These are phyloP conservation scores for Bocquillonia castaneifolia DNA, from an alignment of 441 rosid genomes.

Conservation along the genomic window DNA sequence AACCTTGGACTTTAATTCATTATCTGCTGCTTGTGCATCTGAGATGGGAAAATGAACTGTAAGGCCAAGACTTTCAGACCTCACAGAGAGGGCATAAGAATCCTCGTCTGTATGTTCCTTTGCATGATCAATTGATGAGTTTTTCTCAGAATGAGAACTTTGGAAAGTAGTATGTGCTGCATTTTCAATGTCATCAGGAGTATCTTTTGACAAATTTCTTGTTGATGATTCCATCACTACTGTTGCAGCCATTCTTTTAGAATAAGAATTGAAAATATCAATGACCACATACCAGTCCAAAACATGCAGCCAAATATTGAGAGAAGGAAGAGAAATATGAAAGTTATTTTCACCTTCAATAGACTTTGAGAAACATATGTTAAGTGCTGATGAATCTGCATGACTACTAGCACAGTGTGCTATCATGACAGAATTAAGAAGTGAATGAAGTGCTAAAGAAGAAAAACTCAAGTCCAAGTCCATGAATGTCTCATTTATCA, in stretches of 20 bases:
- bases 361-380: conserved; percentile 41
- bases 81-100: conserved; percentile 33
- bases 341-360: conserved; percentile 40
- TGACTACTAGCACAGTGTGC: conserved; percentile 46
- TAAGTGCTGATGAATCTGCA: conserved; percentile 46
- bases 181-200: conserved; percentile 27
- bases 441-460: conserved; percentile 51
- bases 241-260: conserved; percentile 36
- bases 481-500: conserved; percentile 44
- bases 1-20: conserved; percentile 32
- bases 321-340: conserved; percentile 62
- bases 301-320: conserved; percentile 70
- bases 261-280: conserved; percentile 39
- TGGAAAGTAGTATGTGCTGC: conserved; percentile 27
- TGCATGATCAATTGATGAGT: conserved; percentile 26
- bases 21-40: conserved; percentile 28
- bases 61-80: conserved; percentile 56
- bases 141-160: conserved; percentile 27
- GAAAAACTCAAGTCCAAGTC: conserved; percentile 48
- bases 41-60: conserved; percentile 51
- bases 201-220: conserved; percentile 25
- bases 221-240: conserved; percentile 26
- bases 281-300: conserved; percentile 55
- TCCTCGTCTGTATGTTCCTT: conserved; percentile 32
- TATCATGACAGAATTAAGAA: conserved; percentile 47